phyloP scores from a whole-genome alignment of 2,329 filamentous ascomycete species.

The Tolypocladium sp. region DNA sequence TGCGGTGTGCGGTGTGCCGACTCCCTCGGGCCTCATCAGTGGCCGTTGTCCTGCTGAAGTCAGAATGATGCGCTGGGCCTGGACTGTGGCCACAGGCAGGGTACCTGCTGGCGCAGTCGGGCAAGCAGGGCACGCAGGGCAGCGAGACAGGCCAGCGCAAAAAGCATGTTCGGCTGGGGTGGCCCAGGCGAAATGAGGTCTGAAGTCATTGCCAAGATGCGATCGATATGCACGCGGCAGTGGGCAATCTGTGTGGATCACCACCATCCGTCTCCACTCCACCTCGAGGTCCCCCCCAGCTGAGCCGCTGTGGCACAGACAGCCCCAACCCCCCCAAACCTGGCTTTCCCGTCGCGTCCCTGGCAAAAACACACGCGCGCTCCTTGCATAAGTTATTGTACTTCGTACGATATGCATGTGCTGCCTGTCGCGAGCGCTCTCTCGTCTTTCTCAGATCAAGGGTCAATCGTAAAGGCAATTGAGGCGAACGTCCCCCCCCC shows the following conservation, averaged over 20 bases:
- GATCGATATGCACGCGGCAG: not conserved
- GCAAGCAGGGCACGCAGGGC: not conserved
- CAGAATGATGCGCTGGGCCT: not conserved
- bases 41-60: not conserved
- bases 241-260: not conserved
- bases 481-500: no score
- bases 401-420: no score
- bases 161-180: not conserved
- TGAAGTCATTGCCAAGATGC: slow-evolving; percentile 5
- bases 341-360: no score
- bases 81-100: not conserved
- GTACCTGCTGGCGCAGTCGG: not conserved
- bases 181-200: slow-evolving; percentile 3
- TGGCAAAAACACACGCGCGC: no score
- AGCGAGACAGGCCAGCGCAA: not conserved
- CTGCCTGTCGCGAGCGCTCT: no score
- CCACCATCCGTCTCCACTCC: not conserved
- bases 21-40: no score
- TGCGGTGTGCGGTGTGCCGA: no score
- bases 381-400: no score
- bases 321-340: not conserved
- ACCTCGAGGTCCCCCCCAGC: not conserved
- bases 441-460: no score
- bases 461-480: no score
- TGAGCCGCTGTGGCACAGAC: not conserved